phyloP scores from a whole-genome alignment of 257 asterid genomes.

The Fraxinus quadrangulata region DNA sequence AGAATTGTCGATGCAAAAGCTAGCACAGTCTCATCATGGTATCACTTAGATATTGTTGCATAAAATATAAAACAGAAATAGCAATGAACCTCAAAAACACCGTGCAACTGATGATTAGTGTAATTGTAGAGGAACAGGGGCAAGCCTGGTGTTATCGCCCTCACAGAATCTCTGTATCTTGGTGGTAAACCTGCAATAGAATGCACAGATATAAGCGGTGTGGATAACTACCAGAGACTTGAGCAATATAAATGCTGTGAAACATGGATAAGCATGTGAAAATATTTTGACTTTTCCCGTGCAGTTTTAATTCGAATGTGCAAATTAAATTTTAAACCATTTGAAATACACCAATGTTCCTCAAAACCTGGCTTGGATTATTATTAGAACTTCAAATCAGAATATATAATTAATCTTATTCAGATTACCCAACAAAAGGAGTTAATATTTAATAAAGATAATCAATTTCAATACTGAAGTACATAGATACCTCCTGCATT shows the following conservation, averaged over 20 bases:
- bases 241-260: background rate
- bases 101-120: slow-evolving; percentile 97
- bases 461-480: background rate
- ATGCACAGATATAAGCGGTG: slow-evolving; percentile 1
- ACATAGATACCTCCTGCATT: no score
- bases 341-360: background rate
- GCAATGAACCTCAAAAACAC: slow-evolving; percentile 77
- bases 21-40: background rate
- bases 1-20: background rate
- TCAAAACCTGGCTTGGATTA: background rate
- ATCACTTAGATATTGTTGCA: background rate
- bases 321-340: background rate
- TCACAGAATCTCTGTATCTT: slow-evolving; percentile 91
- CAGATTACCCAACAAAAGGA: background rate
- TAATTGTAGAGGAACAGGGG: slow-evolving; percentile 89
- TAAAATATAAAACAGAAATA: background rate
- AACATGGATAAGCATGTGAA: background rate
- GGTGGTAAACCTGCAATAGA: slow-evolving; percentile 82
- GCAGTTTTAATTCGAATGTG: background rate
- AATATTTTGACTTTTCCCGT: background rate
- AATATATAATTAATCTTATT: background rate
- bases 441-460: no score
- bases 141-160: slow-evolving; percentile 97
- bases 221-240: background rate
- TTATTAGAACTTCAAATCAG: background rate